Evolutionary conservation across 177 flowering plant species (phyloP).

Genomic region (Vitis hybrid): DNA sequence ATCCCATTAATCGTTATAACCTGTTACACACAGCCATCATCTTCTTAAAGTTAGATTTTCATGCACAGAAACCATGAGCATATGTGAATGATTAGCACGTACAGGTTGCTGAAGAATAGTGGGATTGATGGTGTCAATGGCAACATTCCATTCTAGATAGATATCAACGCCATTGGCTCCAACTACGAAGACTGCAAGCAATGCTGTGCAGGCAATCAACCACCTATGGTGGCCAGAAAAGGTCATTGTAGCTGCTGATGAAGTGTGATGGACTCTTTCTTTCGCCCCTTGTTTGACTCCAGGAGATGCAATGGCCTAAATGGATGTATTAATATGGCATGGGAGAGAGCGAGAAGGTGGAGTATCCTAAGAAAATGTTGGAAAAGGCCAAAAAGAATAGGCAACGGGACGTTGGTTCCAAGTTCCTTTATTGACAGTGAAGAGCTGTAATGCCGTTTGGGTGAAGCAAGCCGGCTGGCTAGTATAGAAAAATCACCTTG

Average conservation of each 20-base stretch:
- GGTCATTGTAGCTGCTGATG: constrained; percentile 4
- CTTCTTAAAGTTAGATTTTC: neutral
- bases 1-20: constrained; percentile 67
- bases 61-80: neutral
- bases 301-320: neutral
- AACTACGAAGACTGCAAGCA: constrained; percentile 16
- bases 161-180: constrained; percentile 39
- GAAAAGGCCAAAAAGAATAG: neutral
- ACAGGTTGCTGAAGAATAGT: constrained; percentile 36
- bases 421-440: too few relatives aligned
- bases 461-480: too few relatives aligned
- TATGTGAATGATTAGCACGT: constrained; percentile 4
- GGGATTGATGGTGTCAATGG: constrained; percentile 32
- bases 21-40: constrained; percentile 26
- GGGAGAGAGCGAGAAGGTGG: neutral
- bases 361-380: constrained; percentile 1
- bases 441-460: too few relatives aligned
- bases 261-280: neutral
- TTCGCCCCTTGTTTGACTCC: neutral
- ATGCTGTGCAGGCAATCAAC: constrained; percentile 8
- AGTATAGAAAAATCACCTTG: too few relatives aligned
- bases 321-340: neutral
- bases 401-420: neutral
- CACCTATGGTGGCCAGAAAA: neutral
- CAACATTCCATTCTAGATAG: constrained; percentile 52